phyloP scores from a whole-genome alignment of 1,284 basidiomycete genomes.

The Peniophora sp. region DNA sequence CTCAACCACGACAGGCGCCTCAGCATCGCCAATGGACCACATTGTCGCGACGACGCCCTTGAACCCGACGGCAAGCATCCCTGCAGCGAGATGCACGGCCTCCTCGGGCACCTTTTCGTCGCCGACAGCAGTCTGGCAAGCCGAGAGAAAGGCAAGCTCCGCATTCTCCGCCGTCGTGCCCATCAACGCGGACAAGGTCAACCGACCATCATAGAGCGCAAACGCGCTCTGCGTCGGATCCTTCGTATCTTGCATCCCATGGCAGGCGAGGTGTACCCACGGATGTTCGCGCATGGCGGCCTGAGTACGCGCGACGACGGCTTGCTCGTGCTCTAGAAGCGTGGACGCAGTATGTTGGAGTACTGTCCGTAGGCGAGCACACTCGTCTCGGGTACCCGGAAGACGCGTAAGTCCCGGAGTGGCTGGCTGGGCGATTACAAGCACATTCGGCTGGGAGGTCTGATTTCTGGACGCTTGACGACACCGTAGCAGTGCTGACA shows the following conservation, averaged over 20 bases:
- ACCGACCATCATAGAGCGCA: constrained; percentile 13
- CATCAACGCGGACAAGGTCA: constrained; percentile 21
- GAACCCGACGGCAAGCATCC: too few relatives aligned
- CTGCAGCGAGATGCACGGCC: too few relatives aligned
- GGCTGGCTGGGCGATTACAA: constrained; percentile 4
- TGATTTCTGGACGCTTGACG: not conserved
- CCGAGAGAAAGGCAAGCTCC: constrained; percentile 27
- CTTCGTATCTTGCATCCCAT: constrained; percentile 3
- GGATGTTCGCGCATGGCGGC: constrained; percentile 12
- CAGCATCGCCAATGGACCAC: too few relatives aligned
- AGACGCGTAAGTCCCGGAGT: not conserved
- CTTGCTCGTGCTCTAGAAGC: not conserved
- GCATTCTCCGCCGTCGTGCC: constrained; percentile 15
- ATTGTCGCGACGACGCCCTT: too few relatives aligned
- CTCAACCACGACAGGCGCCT: too few relatives aligned
- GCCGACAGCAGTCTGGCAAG: constrained; percentile 16
- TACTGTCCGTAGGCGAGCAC: not conserved
- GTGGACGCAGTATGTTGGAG: not conserved
- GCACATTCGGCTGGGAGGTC: constrained; percentile 5
- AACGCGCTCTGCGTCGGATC: constrained; percentile 18
- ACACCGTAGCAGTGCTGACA: constrained; percentile 19
- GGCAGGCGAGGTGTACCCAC: constrained; percentile 24
- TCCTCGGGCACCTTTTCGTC: too few relatives aligned
- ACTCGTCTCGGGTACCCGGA: not conserved
- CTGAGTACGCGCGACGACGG: constrained; percentile 2